A percentile compares a stretch with the other conserved stretches of the same genome.
Evolutionary conservation across 805 yeast genomes (phyloP).

Genomic region (Starmera caribaea): DNA sequence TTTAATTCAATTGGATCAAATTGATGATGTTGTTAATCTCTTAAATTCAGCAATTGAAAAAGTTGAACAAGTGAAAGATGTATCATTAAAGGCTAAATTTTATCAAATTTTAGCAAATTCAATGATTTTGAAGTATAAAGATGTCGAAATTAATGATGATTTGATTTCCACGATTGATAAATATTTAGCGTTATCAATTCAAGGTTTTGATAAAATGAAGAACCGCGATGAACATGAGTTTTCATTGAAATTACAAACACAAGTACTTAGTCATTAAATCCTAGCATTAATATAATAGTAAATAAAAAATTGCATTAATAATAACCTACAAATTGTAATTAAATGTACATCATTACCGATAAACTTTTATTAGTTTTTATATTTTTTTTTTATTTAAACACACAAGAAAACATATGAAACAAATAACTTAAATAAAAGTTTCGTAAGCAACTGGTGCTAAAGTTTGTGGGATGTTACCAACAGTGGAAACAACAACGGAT

Average conservation of each 20-base stretch:
- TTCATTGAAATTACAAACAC: constrained; percentile 30
- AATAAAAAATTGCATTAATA: constrained; percentile 15
- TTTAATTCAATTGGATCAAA: constrained; percentile 30
- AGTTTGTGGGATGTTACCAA: constrained; percentile 84
- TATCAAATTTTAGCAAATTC: constrained; percentile 24
- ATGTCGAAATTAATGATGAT: constrained; percentile 4
- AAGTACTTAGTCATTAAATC: constrained; percentile 21
- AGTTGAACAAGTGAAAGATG: constrained; percentile 29
- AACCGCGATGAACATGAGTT: constrained; percentile 29
- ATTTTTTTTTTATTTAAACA: background rate
- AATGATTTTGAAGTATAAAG: constrained; percentile 7
- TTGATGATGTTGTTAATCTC: constrained; percentile 33
- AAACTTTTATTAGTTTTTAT: background rate
- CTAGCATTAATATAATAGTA: background rate
- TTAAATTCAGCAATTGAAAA: constrained; percentile 34
- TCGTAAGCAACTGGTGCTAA: constrained; percentile 99
- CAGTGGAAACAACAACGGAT: constrained; percentile 75
- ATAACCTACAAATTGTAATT: background rate
- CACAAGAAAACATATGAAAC: constrained; percentile 1
- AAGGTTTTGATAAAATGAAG: constrained; percentile 31
- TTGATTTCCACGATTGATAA: constrained; percentile 21
- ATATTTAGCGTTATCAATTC: constrained; percentile 32
- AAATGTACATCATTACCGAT: background rate
- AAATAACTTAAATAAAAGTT: constrained; percentile 78
- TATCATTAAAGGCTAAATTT: constrained; percentile 29